phyloP scores from a whole-genome alignment of 495 filamentous ascomycete species.

The Aspergillus indologenus region DNA sequence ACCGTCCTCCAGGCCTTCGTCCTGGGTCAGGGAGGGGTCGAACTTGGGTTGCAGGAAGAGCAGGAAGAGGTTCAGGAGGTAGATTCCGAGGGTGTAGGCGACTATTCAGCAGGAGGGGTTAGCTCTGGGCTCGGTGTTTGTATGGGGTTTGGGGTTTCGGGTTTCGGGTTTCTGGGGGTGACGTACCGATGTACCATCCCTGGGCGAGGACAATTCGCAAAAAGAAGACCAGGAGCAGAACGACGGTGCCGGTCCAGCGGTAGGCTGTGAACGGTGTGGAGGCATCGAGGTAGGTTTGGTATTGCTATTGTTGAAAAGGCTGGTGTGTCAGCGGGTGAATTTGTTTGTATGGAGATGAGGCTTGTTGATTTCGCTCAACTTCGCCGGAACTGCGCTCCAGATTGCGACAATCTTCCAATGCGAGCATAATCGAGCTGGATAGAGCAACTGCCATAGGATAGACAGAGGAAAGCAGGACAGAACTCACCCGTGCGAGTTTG shows the following conservation, averaged over 20 bases:
- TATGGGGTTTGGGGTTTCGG: not conserved
- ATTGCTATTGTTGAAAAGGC: conserved; percentile 58
- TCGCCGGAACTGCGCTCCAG: not conserved
- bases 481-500: conserved; percentile 62
- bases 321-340: not conserved
- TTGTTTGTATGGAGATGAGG: not conserved
- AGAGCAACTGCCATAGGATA: no score
- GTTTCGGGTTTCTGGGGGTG: not conserved
- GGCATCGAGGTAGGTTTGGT: conserved; percentile 91
- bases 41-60: conserved; percentile 98
- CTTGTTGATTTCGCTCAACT: not conserved
- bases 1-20: conserved; percentile 95
- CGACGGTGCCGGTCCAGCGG: conserved; percentile 80
- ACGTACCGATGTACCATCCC: conserved; percentile 97
- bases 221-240: conserved; percentile 76
- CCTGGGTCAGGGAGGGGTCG: conserved; percentile 92
- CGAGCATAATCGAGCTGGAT: no score
- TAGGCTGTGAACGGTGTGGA: conserved; percentile 83
- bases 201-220: conserved; percentile 84
- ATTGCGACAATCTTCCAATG: not conserved
- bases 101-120: conserved; percentile 50
- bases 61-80: conserved; percentile 98
- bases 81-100: conserved; percentile 96
- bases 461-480: conserved; percentile 3
- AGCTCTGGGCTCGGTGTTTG: conserved; percentile 10